Conservation (phyloP, 768 basidiomycete genomes). For the Russula vinacea region DNA sequence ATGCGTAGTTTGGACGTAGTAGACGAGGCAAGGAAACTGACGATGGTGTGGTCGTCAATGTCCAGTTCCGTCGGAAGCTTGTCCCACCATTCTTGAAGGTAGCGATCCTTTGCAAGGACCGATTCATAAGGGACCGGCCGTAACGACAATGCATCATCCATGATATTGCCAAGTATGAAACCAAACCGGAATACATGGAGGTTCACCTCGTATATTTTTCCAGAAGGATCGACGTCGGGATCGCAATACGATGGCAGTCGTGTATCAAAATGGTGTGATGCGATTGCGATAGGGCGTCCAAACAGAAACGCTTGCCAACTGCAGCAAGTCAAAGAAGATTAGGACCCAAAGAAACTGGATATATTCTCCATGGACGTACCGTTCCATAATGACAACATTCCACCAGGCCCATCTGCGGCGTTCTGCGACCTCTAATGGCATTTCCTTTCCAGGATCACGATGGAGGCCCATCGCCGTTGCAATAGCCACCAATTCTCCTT, state of each 20-base stretch:
- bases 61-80: conserved; percentile 64
- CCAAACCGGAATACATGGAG: conserved; percentile 67
- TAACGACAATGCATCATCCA: conserved; percentile 74
- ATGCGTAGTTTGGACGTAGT: conserved; percentile 51
- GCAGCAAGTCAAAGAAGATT: not conserved
- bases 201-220: conserved; percentile 63
- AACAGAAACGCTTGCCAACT: conserved; percentile 83
- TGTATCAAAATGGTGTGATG: conserved; percentile 77
- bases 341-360: conserved; percentile 2
- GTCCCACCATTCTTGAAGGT: conserved; percentile 68
- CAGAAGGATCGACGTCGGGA: conserved; percentile 49
- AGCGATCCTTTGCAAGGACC: conserved; percentile 62
- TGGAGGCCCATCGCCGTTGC: conserved; percentile 76
- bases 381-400: conserved; percentile 72
- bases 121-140: conserved; percentile 64
- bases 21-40: conserved; percentile 59
- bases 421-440: conserved; percentile 65
- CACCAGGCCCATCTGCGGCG: conserved; percentile 82
- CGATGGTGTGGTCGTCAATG: conserved; percentile 67
- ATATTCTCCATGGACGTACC: conserved; percentile 43
- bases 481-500: conserved; percentile 64
- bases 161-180: conserved; percentile 71
- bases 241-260: conserved; percentile 63
- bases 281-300: conserved; percentile 67
- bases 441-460: conserved; percentile 71